Conservation (phyloP, 768 basidiomycete genomes). For the Cystobasidium tubakii region DNA sequence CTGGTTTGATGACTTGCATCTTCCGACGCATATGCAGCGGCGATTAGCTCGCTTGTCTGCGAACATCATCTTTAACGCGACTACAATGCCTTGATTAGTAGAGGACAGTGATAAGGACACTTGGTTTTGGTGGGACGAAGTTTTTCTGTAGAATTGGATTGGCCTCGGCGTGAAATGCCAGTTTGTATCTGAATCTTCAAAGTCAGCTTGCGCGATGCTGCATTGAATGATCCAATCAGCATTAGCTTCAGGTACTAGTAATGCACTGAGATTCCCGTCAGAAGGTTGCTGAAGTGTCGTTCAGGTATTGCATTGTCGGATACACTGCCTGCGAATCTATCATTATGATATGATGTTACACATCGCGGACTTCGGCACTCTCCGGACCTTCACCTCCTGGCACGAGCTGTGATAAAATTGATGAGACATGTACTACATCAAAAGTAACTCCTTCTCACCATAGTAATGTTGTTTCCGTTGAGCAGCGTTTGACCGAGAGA, state of each 20-base stretch:
- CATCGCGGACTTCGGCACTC: constrained; percentile 15
- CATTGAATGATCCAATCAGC: no score
- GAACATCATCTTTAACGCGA: background rate
- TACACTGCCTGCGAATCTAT: no score
- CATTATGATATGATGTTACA: background rate
- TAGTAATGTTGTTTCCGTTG: constrained; percentile 80
- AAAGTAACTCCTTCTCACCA: constrained; percentile 36
- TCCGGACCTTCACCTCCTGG: constrained; percentile 36
- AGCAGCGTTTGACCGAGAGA: constrained; percentile 78
- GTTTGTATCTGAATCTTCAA: no score
- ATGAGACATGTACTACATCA: constrained; percentile 12
- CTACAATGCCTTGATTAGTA: background rate
- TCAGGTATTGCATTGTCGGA: background rate
- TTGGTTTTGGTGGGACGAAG: no score
- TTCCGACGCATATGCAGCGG: background rate
- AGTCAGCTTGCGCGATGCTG: no score
- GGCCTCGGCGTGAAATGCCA: no score
- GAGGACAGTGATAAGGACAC: no score
- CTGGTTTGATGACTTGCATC: constrained; percentile 2
- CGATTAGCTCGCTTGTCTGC: background rate
- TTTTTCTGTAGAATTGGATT: no score
- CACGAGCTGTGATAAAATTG: constrained; percentile 9
- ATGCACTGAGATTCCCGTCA: no score
- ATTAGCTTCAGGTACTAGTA: no score
- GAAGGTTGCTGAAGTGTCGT: background rate